A percentile compares a stretch with the other conserved stretches of the same genome.
Evolutionary conservation across 371 early-diverging fungal species (phyloP).

Genomic region (Lichtheimia ornata): DNA sequence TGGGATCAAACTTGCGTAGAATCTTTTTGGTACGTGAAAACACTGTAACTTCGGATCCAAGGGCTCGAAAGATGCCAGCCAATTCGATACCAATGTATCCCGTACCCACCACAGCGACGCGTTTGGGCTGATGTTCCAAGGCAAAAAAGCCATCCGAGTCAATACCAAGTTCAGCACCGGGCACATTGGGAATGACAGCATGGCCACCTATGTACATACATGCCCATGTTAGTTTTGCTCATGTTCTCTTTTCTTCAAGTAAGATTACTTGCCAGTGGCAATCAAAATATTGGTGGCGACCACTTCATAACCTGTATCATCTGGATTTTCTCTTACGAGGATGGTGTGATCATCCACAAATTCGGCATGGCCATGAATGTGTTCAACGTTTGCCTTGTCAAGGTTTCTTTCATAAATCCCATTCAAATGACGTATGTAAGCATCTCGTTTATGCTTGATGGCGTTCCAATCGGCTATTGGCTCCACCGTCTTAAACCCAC

Average conservation of each 20-base stretch:
- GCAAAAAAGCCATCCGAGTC: conserved; percentile 97
- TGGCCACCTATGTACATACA: conserved; percentile 33
- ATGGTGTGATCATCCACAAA: conserved; percentile 79
- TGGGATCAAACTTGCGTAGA: conserved; percentile 88
- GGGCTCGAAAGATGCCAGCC: conserved; percentile 90
- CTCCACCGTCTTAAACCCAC: conserved; percentile 74
- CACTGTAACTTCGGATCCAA: conserved; percentile 87
- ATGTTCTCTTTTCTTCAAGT: too few relatives aligned
- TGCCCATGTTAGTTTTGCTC: too few relatives aligned
- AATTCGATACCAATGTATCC: conserved; percentile 97
- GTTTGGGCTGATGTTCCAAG: conserved; percentile 87
- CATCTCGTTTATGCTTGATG: conserved; percentile 92
- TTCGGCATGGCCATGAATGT: conserved; percentile 82
- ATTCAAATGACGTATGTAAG: conserved; percentile 94
- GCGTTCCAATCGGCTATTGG: conserved; percentile 67
- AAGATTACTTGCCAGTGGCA: conserved; percentile 67
- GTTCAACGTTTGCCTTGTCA: conserved; percentile 82
- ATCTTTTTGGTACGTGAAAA: conserved; percentile 86
- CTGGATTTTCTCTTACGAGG: conserved; percentile 59
- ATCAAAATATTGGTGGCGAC: conserved; percentile 86
- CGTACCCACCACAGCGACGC: conserved; percentile 86
- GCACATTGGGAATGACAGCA: conserved; percentile 71
- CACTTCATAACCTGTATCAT: conserved; percentile 44
- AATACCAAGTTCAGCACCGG: conserved; percentile 88
- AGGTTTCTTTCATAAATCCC: conserved; percentile 95